A percentile compares a stretch with the other conserved stretches of the same genome.
Conservation (phyloP, 2,329 filamentous ascomycete species). For the Aspergillus versicolor region DNA sequence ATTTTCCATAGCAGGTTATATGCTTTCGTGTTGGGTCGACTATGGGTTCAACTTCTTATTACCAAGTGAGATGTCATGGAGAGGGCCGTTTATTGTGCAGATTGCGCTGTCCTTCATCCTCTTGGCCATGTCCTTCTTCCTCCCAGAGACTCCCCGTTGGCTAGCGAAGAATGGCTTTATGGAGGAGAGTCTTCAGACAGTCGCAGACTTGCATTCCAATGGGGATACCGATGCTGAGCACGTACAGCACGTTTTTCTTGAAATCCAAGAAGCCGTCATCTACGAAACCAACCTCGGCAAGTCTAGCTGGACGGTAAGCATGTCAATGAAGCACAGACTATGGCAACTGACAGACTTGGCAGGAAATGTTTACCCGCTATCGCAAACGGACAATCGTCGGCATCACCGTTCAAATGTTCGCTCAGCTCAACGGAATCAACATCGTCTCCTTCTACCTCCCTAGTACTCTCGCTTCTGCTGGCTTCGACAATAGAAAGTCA, state of each 20-base stretch:
- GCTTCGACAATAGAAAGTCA: conserved; percentile 38
- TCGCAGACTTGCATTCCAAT: conserved; percentile 42
- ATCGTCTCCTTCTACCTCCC: conserved; percentile 46
- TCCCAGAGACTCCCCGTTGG: conserved; percentile 42
- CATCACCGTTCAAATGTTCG: conserved; percentile 44
- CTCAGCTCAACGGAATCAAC: conserved; percentile 44
- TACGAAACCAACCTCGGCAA: conserved; percentile 38
- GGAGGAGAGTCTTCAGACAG: conserved; percentile 40
- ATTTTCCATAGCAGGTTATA: conserved; percentile 38
- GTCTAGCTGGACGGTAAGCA: conserved; percentile 30
- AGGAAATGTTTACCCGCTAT: conserved; percentile 46
- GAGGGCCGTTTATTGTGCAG: conserved; percentile 31
- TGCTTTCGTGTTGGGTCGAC: conserved; percentile 42
- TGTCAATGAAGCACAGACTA: not conserved
- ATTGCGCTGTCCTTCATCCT: conserved; percentile 33
- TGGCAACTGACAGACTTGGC: not conserved
- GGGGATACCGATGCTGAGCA: conserved; percentile 26
- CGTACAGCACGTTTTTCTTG: conserved; percentile 36
- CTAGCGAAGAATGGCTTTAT: conserved; percentile 42
- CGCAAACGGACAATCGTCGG: conserved; percentile 44
- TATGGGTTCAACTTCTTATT: conserved; percentile 40
- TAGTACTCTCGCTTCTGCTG: conserved; percentile 35
- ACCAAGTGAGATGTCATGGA: conserved; percentile 34
- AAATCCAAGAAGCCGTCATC: conserved; percentile 40
- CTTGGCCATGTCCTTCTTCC: conserved; percentile 37